Evolutionary conservation across 2,329 filamentous ascomycete genomes (phyloP), one percentile per base, ranked within the genome.

Genomic region (Colletotrichum eleusines): DNA sequence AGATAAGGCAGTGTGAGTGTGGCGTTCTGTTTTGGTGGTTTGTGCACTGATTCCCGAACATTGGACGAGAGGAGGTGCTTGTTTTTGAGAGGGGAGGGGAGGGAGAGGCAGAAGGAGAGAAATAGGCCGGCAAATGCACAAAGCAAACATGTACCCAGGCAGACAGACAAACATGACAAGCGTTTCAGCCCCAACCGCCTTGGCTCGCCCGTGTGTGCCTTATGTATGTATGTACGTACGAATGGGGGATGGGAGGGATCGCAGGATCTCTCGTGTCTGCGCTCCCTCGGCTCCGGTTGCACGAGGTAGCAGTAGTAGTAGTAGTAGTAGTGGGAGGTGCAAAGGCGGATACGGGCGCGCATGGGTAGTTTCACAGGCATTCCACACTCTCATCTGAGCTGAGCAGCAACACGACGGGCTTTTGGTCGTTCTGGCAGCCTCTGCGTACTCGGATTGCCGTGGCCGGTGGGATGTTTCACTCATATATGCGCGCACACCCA

Each of bases 41-140:
- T 33, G 50, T 28, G 58, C 51, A 60, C n/a, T 26, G 54, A 42
- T 20, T 28, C 38, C 14, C 23, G 40, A 20, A 50, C 33, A 57
- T 63, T 20, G 58, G 64, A 54, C 9, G 33, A 46, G 31, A 23
- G 2, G 31, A 16, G n/a, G 35, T 33, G 23, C 23, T 31, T 55
- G 14, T 3, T 11, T 53, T 46, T 31, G 26, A 14, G 38, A 38
- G 33, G n/a, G 42, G 23, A 16, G 11, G 12, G 20, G 18, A 11
- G 4, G 38, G 42, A 54, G 33, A 48, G 11, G 35, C 9, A 20
- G 11, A 12, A 55, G 2, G n/a, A 31, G 46, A 54, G 42, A 40
- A 40, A 50, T 33, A 38, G 48, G 40, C 53, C 66, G 44, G 60
- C 59, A 60, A 60, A 60, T 54, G 66, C 46, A 46, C 61, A 60